Evolutionary conservation across 129 eudicot genomes (phyloP).

Genomic region (Artemisia annua): DNA sequence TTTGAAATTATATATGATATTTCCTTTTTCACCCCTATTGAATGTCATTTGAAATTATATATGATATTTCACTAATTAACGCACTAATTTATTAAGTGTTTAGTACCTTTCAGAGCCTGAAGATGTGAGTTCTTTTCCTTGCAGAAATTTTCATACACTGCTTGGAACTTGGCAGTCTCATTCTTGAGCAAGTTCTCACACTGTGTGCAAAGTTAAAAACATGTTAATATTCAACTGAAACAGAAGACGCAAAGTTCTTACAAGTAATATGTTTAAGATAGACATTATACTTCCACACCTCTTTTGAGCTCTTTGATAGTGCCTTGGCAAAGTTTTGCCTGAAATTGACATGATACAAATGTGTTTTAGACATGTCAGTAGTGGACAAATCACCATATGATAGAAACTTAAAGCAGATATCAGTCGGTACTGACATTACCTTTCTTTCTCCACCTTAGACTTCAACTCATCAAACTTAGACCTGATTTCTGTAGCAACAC

Average conservation of each 20-base stretch:
- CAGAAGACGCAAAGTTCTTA: constrained; percentile 3
- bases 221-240: constrained; percentile 16
- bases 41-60: neutral
- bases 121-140: constrained; percentile 84
- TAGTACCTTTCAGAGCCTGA: constrained; percentile 76
- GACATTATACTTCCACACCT: constrained; percentile 48
- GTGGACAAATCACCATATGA: neutral
- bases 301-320: constrained; percentile 91
- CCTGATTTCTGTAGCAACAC: constrained; percentile 82
- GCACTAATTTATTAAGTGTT: neutral
- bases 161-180: constrained; percentile 79
- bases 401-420: neutral
- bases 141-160: constrained; percentile 68
- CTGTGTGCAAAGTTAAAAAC: constrained; percentile 41
- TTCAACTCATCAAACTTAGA: constrained; percentile 78
- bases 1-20: neutral
- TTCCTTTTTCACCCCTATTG: neutral
- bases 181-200: constrained; percentile 83
- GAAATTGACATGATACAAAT: constrained; percentile 20
- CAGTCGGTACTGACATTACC: constrained; percentile 45
- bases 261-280: constrained; percentile 14
- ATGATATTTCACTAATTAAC: neutral
- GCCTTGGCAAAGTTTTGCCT: constrained; percentile 93
- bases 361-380: constrained; percentile 1
- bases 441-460: constrained; percentile 86